phyloP scores from a whole-genome alignment of 2,329 filamentous ascomycete species.

The Fusarium nurragi region DNA sequence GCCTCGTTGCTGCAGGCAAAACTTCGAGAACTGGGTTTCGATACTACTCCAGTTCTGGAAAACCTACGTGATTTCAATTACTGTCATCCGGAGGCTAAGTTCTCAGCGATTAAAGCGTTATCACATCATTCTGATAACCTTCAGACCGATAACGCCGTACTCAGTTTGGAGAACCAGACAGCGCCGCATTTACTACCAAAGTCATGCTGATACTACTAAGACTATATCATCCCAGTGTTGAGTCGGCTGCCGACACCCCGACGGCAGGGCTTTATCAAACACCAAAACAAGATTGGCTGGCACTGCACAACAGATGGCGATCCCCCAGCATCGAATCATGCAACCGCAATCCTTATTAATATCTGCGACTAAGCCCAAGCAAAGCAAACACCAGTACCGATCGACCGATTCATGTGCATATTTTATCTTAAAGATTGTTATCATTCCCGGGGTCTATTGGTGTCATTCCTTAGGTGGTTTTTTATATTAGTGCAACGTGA shows the following conservation, averaged over 20 bases:
- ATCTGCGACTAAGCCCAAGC: neutral
- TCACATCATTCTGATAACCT: too few species aligned
- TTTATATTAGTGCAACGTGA: constrained; percentile 1
- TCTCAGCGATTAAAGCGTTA: too few species aligned
- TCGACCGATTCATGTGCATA: neutral
- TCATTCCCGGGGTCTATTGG: constrained; percentile 7
- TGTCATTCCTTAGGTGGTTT: neutral
- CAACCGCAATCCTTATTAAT: constrained; percentile 5
- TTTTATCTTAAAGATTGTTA: neutral
- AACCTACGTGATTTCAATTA: neutral
- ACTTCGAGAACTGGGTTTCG: neutral
- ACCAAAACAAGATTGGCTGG: neutral
- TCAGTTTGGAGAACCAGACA: too few species aligned
- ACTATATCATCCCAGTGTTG: too few species aligned
- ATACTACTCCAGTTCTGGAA: too few species aligned
- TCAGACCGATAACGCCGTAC: too few species aligned
- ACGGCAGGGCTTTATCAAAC: neutral
- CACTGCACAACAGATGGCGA: neutral
- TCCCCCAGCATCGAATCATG: neutral
- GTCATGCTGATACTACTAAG: too few species aligned
- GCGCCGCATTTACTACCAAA: too few species aligned
- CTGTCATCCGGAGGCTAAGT: too few species aligned
- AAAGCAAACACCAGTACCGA: neutral
- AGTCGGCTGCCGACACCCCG: too few species aligned
- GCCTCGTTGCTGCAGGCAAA: neutral